Evolutionary conservation across 2,329 filamentous ascomycete genomes (phyloP).

Genomic region (Emmonsiellopsis sp.): DNA sequence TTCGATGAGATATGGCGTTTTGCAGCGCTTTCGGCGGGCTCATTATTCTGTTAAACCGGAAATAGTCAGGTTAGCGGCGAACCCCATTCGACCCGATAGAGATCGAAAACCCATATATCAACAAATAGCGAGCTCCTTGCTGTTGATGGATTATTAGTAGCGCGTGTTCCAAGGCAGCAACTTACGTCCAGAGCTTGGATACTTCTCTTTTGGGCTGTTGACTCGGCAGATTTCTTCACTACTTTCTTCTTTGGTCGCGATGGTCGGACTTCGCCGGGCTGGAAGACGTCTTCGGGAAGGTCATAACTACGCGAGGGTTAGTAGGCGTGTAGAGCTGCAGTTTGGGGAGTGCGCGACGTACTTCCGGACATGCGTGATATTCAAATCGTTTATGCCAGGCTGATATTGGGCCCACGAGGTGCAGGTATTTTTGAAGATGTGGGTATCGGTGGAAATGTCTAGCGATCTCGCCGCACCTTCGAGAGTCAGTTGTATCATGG

Average conservation of each 20-base stretch:
- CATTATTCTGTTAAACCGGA: constrained; percentile 7
- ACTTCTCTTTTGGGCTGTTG: constrained; percentile 29
- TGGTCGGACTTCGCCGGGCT: constrained; percentile 65
- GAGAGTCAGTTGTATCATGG: constrained; percentile 22
- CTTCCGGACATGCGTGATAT: constrained; percentile 79
- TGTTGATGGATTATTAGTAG: not conserved
- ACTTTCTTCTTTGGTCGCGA: constrained; percentile 48
- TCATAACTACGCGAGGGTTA: constrained; percentile 49
- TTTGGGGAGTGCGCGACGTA: constrained; percentile 38
- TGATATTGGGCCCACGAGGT: constrained; percentile 67
- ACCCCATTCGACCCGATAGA: not conserved
- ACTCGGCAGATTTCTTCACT: constrained; percentile 24
- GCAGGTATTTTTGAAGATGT: constrained; percentile 79
- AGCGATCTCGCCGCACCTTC: constrained; percentile 39
- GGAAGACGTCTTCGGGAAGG: constrained; percentile 82
- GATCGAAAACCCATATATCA: constrained; percentile 1
- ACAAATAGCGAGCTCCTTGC: not conserved
- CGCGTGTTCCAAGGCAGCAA: constrained; percentile 12
- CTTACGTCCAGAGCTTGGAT: constrained; percentile 37
- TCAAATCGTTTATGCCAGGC: constrained; percentile 64
- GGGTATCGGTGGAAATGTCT: constrained; percentile 62
- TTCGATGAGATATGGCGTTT: constrained; percentile 13
- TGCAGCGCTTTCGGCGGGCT: constrained; percentile 6
- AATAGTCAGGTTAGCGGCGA: constrained; percentile 7
- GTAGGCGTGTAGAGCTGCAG: constrained; percentile 4